Conservation (phyloP, 163 green algal genomes). For the Scenedesmus sp. region DNA sequence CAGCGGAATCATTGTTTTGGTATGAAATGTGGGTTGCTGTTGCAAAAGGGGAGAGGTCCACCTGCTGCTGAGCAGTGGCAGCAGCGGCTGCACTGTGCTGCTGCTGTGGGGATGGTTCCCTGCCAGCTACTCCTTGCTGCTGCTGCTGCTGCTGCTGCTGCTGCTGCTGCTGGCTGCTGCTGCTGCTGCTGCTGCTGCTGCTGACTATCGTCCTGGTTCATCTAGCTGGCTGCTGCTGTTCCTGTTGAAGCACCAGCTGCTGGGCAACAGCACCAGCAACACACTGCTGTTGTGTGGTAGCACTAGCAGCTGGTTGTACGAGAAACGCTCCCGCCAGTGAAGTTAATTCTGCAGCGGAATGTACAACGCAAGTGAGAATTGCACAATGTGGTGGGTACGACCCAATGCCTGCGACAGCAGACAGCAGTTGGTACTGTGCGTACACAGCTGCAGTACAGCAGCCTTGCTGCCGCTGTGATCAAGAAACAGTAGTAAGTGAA, state of each 20-base stretch:
- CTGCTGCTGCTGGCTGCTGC: not conserved
- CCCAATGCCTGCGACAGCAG: no score
- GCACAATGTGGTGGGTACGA: no score
- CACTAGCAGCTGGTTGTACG: no score
- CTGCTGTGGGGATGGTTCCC: not conserved
- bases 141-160: not conserved
- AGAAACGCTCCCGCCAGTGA: no score
- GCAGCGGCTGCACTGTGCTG: not conserved
- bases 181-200: constrained; percentile 2
- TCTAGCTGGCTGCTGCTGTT: not conserved
- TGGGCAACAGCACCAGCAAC: not conserved
- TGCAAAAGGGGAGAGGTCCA: not conserved
- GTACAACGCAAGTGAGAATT: no score
- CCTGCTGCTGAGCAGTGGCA: not conserved
- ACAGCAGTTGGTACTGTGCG: no score
- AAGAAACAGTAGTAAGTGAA: no score
- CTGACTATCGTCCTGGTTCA: not conserved
- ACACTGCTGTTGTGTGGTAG: not conserved
- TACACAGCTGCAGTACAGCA: no score
- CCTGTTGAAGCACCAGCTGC: not conserved
- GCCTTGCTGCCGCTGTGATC: not conserved
- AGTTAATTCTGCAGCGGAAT: no score
- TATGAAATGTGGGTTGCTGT: not conserved
- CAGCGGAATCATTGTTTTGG: not conserved
- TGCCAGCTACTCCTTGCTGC: no score